A percentile compares a stretch with the other conserved stretches of the same genome.
These are phyloP conservation scores for Haematococcus sp. DNA, from an alignment of 139 green algal genomes.

Conservation along the genomic window DNA sequence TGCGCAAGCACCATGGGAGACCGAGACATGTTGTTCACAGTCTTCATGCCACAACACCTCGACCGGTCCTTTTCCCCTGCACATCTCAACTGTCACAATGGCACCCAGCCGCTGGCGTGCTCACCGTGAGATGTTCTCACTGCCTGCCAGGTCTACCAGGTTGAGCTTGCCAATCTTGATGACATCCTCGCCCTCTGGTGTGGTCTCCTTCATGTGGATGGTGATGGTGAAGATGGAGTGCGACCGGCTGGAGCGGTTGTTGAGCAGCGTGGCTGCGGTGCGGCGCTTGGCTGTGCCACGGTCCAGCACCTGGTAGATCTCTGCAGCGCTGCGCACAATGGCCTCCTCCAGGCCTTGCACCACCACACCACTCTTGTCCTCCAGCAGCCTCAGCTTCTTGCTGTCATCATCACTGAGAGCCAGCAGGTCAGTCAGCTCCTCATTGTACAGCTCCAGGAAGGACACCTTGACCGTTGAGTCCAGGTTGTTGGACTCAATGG, in stretches of 20 bases:
- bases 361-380: conserved; percentile 81
- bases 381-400: conserved; percentile 62
- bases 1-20: too few relatives aligned
- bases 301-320: conserved; percentile 92
- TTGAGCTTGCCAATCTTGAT: conserved; percentile 98
- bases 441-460: conserved; percentile 99
- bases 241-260: conserved; percentile 95
- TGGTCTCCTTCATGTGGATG: conserved; percentile 87
- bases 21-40: too few relatives aligned
- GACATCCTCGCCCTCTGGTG: conserved; percentile 92
- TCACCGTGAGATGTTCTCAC: conserved; percentile 89
- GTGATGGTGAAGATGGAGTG: conserved; percentile 92
- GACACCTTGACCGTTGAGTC: conserved; percentile 78
- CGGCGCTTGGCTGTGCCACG: conserved; percentile 81
- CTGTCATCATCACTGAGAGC: conserved; percentile 33
- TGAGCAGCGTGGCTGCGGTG: conserved; percentile 95
- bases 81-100: too few relatives aligned
- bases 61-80: too few relatives aligned
- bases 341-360: conserved; percentile 91
- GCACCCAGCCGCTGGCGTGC: conserved; percentile 5
- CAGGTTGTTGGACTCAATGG: conserved; percentile 68
- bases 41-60: too few relatives aligned
- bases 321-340: conserved; percentile 77
- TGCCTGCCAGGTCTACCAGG: conserved; percentile 97
- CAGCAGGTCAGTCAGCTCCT: conserved; percentile 97